phyloP scores from a whole-genome alignment of 1,139 yeast genomes.

The Nakaseomyces delphensis region DNA sequence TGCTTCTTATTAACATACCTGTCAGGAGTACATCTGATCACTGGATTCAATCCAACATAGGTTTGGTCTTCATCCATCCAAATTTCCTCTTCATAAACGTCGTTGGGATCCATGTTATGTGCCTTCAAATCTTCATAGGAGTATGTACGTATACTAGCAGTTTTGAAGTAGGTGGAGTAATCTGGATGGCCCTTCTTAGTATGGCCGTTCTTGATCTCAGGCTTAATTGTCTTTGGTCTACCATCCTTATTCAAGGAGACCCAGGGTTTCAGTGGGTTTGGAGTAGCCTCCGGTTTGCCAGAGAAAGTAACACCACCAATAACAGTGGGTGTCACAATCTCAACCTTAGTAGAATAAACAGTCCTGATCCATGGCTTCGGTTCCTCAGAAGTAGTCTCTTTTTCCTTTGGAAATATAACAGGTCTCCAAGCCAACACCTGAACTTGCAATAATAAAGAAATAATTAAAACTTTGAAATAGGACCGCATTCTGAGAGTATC shows the following conservation, averaged over 20 bases:
- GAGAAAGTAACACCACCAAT: slow-evolving; percentile 74
- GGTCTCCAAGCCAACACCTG: slow-evolving; percentile 22
- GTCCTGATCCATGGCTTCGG: slow-evolving; percentile 73
- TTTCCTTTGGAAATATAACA: slow-evolving; percentile 26
- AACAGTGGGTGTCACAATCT: slow-evolving; percentile 72
- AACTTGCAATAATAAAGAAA: slow-evolving; percentile 8
- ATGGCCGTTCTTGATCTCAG: slow-evolving; percentile 62
- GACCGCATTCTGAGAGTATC: background rate
- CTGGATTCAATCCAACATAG: slow-evolving; percentile 61
- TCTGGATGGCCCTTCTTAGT: slow-evolving; percentile 61
- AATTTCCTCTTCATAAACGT: slow-evolving; percentile 45
- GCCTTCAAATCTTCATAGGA: slow-evolving; percentile 57
- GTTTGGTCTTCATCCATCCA: slow-evolving; percentile 58
- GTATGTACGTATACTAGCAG: slow-evolving; percentile 50
- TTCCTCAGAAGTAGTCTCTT: slow-evolving; percentile 32
- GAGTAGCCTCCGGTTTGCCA: slow-evolving; percentile 54
- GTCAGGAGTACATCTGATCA: slow-evolving; percentile 79
- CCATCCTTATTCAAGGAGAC: slow-evolving; percentile 69
- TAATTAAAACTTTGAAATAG: slow-evolving; percentile 4
- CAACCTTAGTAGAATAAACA: slow-evolving; percentile 45
- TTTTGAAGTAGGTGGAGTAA: slow-evolving; percentile 68
- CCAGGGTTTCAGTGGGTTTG: slow-evolving; percentile 75
- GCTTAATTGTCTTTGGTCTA: slow-evolving; percentile 67
- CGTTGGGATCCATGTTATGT: slow-evolving; percentile 57
- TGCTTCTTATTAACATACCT: slow-evolving; percentile 55